Evolutionary conservation across 1,284 basidiomycete species (phyloP).

Genomic region (Taiwanofungus camphoratus): DNA sequence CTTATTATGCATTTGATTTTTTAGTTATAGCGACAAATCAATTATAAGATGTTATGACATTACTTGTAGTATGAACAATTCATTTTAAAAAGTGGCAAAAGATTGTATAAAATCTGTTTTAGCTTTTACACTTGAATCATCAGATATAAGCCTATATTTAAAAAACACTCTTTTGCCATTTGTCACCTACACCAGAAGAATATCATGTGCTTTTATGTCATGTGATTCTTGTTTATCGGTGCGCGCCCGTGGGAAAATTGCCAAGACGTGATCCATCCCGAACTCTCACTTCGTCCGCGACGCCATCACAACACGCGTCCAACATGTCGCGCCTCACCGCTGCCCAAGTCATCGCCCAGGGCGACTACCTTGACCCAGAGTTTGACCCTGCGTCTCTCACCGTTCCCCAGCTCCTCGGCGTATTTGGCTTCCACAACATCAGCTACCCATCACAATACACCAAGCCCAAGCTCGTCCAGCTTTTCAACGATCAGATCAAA

Average conservation of each 20-base stretch:
- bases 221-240: neutral
- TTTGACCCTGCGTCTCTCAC: slow-evolving; percentile 81
- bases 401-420: slow-evolving; percentile 73
- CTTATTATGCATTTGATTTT: too few species aligned
- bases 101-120: too few species aligned
- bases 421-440: slow-evolving; percentile 81
- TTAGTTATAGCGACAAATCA: too few species aligned
- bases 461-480: slow-evolving; percentile 79
- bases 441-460: slow-evolving; percentile 74
- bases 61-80: too few species aligned
- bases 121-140: too few species aligned
- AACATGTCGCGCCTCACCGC: slow-evolving; percentile 68
- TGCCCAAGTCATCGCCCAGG: slow-evolving; percentile 63
- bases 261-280: slow-evolving; percentile 20
- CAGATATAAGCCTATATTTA: too few species aligned
- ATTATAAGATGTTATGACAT: too few species aligned
- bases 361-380: slow-evolving; percentile 78
- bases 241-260: slow-evolving; percentile 18
- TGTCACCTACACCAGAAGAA: too few species aligned
- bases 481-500: slow-evolving; percentile 77
- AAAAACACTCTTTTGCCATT: too few species aligned
- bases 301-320: slow-evolving; percentile 17
- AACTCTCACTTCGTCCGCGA: slow-evolving; percentile 19
- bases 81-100: too few species aligned
- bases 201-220: too few species aligned